Evolutionary conservation across 139 green algal species (phyloP).

Genomic region (Micromonas pusilla): DNA sequence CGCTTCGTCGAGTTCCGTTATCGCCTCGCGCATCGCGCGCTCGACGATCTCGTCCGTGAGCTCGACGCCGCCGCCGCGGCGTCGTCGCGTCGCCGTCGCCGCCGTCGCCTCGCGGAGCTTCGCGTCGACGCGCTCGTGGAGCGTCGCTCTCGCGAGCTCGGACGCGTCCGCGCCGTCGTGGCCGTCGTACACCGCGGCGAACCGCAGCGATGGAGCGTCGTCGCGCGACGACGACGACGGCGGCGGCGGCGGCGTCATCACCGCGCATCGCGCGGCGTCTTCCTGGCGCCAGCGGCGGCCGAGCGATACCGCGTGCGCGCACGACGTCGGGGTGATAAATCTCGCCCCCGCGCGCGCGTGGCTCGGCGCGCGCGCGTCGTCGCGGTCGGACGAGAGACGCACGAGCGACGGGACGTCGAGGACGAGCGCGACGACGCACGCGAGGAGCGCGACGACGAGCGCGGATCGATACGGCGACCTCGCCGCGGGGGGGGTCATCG

Average conservation of each 20-base stretch:
- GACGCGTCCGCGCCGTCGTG: background rate
- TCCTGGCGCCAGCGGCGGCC: too few relatives aligned
- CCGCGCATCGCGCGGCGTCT: too few relatives aligned
- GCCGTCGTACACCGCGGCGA: slow-evolving; percentile 4
- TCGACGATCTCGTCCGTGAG: background rate
- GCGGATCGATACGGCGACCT: too few relatives aligned
- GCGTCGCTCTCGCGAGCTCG: background rate
- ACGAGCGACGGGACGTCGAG: too few relatives aligned
- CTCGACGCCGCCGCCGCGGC: background rate
- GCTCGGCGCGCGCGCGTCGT: too few relatives aligned
- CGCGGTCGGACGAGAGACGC: too few relatives aligned
- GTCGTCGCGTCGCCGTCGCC: background rate
- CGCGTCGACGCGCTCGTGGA: background rate
- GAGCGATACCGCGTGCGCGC: too few relatives aligned
- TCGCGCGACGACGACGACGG: background rate
- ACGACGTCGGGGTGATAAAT: too few relatives aligned
- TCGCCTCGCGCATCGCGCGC: background rate
- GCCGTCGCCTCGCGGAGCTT: background rate
- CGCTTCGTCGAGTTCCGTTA: background rate
- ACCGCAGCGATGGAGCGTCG: background rate
- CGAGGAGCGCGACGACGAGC: too few relatives aligned
- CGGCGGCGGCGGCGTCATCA: background rate
- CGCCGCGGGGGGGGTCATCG: too few relatives aligned
- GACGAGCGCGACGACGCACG: too few relatives aligned
- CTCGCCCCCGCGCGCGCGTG: too few relatives aligned